Base-by-base conservation (phyloP, 2,329 filamentous ascomycete species). In the Diaporthe batatas region DNA sequence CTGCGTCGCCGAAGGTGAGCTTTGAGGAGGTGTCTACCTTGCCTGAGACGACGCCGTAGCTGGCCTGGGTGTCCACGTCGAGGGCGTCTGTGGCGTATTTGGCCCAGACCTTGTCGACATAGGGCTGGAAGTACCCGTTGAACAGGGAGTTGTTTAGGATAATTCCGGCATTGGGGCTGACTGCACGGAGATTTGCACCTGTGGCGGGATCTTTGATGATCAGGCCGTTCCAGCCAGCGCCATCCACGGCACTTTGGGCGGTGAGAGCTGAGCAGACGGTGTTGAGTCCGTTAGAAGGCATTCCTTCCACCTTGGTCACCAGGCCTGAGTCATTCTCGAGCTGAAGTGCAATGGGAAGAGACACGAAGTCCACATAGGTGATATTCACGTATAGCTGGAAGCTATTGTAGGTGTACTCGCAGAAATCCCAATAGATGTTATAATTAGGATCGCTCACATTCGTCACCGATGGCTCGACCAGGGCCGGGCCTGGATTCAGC, bases 341-440 rank as follows among this genome's bases (percentile, higher is more conserved):
- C 73, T 81, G 79, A 75, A 92, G 85, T 1, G 88, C 86, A 68
- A 92, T 86, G n/a, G 92, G 91, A 76, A 92, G 79, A 76, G 84
- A 84, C 74, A 94, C 88, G 81, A 95, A 95, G 83, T 95, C 93
- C 69, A 95, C 93, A 79, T 92, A 92, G 75, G 87, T 90, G 77
- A 95, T 91, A 77, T 93, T 93, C 76, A 89, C 90, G 78, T 89
- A 93, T 6, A 93, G 82, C 80, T 92, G 86, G 42, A 80, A 78
- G 47, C 81, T 77, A 80, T 92, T 92, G 81, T 88, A 92, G 21
- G 91, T 92, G 77, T 93, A 91, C 81, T 94, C 92, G 82, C 87
- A 90, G 79, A 93, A 94, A 36, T 86, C 88, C 91, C 91, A 94
- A 73, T 85, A 82, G 58, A 88, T 82, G 47, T 87, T 83, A 78